Evolutionary conservation across 2,329 filamentous ascomycete species (phyloP).

Genomic region (Paecilomyces niveus): DNA sequence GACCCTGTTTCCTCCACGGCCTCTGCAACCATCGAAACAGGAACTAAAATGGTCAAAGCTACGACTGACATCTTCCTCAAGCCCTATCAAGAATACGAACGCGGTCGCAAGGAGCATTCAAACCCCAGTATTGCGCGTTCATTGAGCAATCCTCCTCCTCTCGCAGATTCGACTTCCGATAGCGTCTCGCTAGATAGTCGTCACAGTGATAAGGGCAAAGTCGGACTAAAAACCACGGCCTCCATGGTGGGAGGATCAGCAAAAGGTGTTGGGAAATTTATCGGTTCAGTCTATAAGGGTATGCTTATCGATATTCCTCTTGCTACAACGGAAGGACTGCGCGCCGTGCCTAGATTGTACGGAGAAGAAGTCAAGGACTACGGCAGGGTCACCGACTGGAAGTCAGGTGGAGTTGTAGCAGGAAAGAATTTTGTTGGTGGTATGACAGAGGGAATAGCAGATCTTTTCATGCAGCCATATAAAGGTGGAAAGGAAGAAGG

Average conservation of each 20-base stretch:
- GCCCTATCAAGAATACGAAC: background rate
- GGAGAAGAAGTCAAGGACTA: conserved; percentile 27
- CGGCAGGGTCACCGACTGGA: conserved; percentile 24
- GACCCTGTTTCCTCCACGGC: background rate
- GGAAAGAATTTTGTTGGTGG: conserved; percentile 26
- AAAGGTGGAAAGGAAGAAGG: conserved; percentile 24
- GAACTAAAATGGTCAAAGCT: background rate
- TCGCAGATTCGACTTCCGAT: background rate
- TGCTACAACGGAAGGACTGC: conserved; percentile 28
- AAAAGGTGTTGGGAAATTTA: background rate
- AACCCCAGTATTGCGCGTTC: background rate
- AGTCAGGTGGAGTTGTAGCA: conserved; percentile 23
- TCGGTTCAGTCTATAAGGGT: conserved; percentile 17
- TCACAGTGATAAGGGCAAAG: background rate
- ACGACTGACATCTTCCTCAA: background rate
- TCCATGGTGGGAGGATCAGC: background rate
- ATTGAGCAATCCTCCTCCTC: background rate
- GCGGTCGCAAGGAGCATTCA: background rate
- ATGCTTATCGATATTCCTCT: conserved; percentile 26
- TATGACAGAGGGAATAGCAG: conserved; percentile 23
- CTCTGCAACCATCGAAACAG: background rate
- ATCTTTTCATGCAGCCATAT: conserved; percentile 19
- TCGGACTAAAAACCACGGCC: background rate
- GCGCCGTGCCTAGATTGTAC: conserved; percentile 24
- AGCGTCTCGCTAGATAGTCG: background rate